phyloP scores from a whole-genome alignment of 352 stramenopile species.

The Pythium myriotylum region DNA sequence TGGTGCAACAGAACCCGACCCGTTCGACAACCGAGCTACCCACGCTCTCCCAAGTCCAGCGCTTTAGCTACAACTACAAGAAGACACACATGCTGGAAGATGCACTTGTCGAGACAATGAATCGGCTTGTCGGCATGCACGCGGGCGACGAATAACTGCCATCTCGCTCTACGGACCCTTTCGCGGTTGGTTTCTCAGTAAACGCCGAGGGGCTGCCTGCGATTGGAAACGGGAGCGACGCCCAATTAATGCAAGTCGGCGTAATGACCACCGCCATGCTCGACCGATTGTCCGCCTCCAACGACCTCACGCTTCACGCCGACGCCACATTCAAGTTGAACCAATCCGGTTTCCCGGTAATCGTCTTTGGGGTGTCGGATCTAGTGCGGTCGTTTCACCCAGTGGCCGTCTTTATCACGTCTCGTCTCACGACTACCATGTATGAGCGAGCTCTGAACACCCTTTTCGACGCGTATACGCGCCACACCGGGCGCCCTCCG shows the following conservation, averaged over 20 bases:
- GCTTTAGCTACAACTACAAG: background rate
- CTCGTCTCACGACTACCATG: slow-evolving; percentile 1
- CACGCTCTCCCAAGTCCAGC: too few species aligned
- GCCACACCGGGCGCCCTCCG: too few species aligned
- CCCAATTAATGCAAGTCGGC: background rate
- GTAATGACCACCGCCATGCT: background rate
- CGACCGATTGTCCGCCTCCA: background rate
- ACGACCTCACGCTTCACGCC: slow-evolving; percentile 4
- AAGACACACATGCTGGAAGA: background rate
- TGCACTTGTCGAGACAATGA: background rate
- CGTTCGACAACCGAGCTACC: too few species aligned
- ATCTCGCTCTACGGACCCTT: background rate
- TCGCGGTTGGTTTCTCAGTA: background rate
- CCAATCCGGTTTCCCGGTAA: background rate
- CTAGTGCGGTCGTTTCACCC: slow-evolving; percentile 2
- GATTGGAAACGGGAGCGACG: background rate
- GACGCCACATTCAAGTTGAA: slow-evolving; percentile 18
- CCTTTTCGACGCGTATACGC: too few species aligned
- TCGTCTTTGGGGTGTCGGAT: slow-evolving; percentile 16
- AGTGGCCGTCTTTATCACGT: slow-evolving; percentile 11
- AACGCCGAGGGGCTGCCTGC: background rate
- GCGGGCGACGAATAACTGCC: too few species aligned
- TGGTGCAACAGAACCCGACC: too few species aligned
- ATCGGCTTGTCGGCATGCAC: background rate
- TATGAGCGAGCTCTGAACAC: background rate